Base-by-base conservation (phyloP, 106 monocot genomes). In the Agapanthus africanus region DNA sequence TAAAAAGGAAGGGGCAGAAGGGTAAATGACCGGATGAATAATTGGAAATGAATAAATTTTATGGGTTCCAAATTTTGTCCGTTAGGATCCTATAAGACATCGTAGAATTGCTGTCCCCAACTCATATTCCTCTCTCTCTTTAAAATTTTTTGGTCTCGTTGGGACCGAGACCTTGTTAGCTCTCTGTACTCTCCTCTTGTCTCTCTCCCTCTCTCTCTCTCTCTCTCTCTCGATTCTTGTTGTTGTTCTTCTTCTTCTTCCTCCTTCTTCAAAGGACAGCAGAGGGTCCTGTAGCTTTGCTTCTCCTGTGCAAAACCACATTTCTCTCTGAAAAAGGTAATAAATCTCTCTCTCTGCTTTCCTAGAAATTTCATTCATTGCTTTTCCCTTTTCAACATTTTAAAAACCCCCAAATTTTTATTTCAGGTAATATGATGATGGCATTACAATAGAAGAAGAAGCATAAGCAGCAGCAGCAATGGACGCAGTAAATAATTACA, bases 401-500 rank as follows among this genome's bases (percentile, higher is more conserved):
- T n/a, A 37, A 70, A 54, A 40, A 37, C 36, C 38, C 70, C 18
- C 70, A n/a, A 4, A 26, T 40, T 41, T 59, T 59, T 59, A 21
- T 40, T 60, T 71, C 40, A 37, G 40, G 26, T 44, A 1, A 14
- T 14, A 11, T 35, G n/a, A n/a, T n/a, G n/a, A n/a, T n/a, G n/a
- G n/a, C n/a, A n/a, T n/a, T n/a, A n/a, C n/a, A n/a, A n/a, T n/a
- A n/a, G n/a, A n/a, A n/a, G n/a, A n/a, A n/a, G n/a, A n/a, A n/a
- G n/a, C 34, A 11, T 4, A 23, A 60, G 32, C 33, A 41, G 62
- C 41, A 34, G 14, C 44, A 56, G 26, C 4, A 26, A 70, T 56
- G 70, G 38, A 37, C 14, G 37, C 21, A 13, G 16, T 3, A 14
- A 14, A 56, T 40, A 0, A 1, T 6, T 30, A n/a, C n/a, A n/a